Evolutionary conservation across 179 eudicot species (phyloP), one percentile per base, ranked within the genome.

Genomic region (Nepenthes alata): DNA sequence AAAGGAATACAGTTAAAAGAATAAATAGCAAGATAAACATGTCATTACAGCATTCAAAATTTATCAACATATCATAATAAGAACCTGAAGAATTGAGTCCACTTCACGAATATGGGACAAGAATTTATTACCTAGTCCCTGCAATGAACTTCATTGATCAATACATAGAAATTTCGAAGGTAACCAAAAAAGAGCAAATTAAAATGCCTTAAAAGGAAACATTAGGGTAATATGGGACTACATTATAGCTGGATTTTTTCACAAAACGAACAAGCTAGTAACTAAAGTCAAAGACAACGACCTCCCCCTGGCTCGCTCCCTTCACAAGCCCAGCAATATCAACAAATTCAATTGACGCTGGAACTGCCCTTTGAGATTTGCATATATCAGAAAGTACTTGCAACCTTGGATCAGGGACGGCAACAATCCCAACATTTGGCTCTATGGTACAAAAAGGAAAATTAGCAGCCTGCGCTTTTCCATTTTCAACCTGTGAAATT

Each of bases 291-390:
- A 72, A 56, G 50, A 38, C 60, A 72, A 62, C 63, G 67, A 93
- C 98, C 96, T 93, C 98, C 65, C 98, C 98, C 64, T 86, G 95
- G 72, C 96, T 93, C 60, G 98, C 98, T 62, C 98, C 98, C 69
- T 89, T 93, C 51, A 93, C 98, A 65, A 93, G 96, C 14, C 96
- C 98, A 61, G 98, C 98, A 75, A 93, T 93, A 79, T 93, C 98
- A 61, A 93, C 93, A 60, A 93, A 89, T 66, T 93, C 98, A 59
- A 89, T 85, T 48, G 98, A 83, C 50, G 98, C 98, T 36, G 98
- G 84, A 60, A 93, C 93, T 67, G 89, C 67, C 63, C 80, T 74
- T 64, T 89, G 86, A 53, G 98, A 93, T 80, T 93, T 93, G 75
- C 93, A 81, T 63, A 93, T 73, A 76, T 76, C 74, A 16, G 98